Evolutionary conservation across 2,329 filamentous ascomycete genomes (phyloP).

Genomic region (Pseudogymnoascus destructans): DNA sequence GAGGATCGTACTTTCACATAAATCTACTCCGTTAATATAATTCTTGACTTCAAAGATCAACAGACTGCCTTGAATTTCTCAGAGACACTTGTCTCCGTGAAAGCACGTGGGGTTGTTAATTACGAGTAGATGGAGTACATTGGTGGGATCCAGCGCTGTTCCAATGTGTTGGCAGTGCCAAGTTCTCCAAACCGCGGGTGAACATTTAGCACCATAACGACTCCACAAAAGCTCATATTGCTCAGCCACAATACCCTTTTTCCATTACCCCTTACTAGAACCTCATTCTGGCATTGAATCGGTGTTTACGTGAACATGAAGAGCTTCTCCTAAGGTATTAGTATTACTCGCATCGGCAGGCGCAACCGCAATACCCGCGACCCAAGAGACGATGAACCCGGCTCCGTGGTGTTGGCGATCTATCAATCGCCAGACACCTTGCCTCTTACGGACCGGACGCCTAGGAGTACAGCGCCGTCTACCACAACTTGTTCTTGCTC

Average conservation of each 20-base stretch:
- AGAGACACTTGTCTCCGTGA: neutral
- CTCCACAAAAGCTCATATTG: conserved; percentile 3
- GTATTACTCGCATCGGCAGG: conserved; percentile 1
- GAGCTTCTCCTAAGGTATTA: conserved; percentile 2
- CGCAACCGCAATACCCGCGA: neutral
- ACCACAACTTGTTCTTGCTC: neutral
- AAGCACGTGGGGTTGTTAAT: neutral
- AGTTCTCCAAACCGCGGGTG: neutral
- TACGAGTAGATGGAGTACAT: neutral
- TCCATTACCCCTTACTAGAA: neutral
- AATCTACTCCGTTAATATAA: neutral
- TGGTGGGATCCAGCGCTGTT: neutral
- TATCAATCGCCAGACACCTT: conserved; percentile 1
- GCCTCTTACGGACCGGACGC: neutral
- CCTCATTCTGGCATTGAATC: neutral
- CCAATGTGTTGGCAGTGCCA: conserved; percentile 4
- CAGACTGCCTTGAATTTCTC: neutral
- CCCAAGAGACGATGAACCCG: neutral
- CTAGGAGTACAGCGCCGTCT: neutral
- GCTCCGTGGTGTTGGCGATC: conserved; percentile 6
- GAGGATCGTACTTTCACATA: neutral
- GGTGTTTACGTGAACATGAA: neutral
- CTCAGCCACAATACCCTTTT: neutral
- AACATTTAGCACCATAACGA: neutral
- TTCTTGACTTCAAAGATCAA: neutral